phyloP scores from a whole-genome alignment of 345 rosid species.

The Geranium rotundifolium region DNA sequence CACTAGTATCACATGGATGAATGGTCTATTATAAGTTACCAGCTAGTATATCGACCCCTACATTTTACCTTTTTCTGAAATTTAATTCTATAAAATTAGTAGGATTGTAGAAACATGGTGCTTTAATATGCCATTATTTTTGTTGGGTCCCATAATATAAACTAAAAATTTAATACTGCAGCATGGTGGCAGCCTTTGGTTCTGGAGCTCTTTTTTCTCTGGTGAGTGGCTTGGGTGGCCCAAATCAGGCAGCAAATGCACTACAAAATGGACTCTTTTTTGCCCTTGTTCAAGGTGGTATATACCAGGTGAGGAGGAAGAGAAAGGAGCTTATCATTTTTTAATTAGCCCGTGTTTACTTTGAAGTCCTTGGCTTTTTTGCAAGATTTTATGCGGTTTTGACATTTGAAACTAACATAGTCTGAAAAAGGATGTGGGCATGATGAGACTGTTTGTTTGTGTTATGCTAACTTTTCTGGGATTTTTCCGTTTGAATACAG shows the following conservation, averaged over 20 bases:
- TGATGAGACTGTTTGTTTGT: too few relatives aligned
- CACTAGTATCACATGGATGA: too few relatives aligned
- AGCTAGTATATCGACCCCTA: too few relatives aligned
- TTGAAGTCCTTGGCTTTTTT: not conserved
- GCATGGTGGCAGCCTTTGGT: slow-evolving; percentile 94
- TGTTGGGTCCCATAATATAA: slow-evolving; percentile 1
- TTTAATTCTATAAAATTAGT: not conserved
- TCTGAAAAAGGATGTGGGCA: too few relatives aligned
- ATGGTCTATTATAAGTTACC: too few relatives aligned
- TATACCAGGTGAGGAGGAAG: slow-evolving; percentile 52
- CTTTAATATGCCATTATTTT: not conserved
- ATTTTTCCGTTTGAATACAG: slow-evolving; percentile 21
- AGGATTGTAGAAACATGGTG: not conserved
- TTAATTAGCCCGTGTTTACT: not conserved
- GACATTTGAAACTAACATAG: too few relatives aligned
- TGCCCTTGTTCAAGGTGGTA: slow-evolving; percentile 70
- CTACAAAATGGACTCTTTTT: slow-evolving; percentile 65
- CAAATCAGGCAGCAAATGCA: slow-evolving; percentile 62
- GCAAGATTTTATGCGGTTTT: too few relatives aligned
- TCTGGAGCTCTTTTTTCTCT: slow-evolving; percentile 77
- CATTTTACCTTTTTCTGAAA: too few relatives aligned
- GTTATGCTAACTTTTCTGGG: not conserved
- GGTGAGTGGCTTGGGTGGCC: slow-evolving; percentile 73
- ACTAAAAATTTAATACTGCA: slow-evolving; percentile 21
- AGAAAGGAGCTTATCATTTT: not conserved